phyloP scores from a whole-genome alignment of 140 eudicot genomes.

The Flaveria floridana region DNA sequence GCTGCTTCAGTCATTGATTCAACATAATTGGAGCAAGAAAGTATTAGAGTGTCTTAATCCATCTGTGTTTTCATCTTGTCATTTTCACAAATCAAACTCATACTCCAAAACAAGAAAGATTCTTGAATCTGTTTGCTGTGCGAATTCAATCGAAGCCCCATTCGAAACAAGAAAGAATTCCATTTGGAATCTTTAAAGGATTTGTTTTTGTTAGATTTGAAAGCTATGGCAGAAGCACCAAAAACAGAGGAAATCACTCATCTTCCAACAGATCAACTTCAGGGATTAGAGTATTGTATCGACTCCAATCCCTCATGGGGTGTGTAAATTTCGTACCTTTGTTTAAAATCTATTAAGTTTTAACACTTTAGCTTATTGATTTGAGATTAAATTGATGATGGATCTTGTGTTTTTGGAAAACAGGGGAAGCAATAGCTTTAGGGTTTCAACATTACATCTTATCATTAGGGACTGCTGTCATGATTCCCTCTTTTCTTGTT shows the following conservation, averaged over 20 bases:
- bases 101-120: not conserved
- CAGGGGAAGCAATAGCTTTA: conserved; percentile 90
- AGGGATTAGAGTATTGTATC: conserved; percentile 93
- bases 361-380: not conserved
- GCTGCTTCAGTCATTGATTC: conserved; percentile 16
- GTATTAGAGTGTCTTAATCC: not conserved
- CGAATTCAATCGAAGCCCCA: no score
- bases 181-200: not conserved
- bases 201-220: not conserved
- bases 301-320: conserved; percentile 99
- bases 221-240: conserved; percentile 68
- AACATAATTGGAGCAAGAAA: conserved; percentile 23
- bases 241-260: conserved; percentile 93
- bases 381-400: conserved; percentile 17
- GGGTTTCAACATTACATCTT: conserved; percentile 96
- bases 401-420: conserved; percentile 31
- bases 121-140: no score
- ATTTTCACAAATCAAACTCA: conserved; percentile 15
- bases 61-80: not conserved
- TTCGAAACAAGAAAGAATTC: not conserved
- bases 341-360: not conserved
- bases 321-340: conserved; percentile 39
- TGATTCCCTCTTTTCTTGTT: conserved; percentile 96
- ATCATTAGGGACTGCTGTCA: conserved; percentile 96
- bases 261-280: conserved; percentile 99